These are phyloP conservation scores for Oryza nivara DNA, from an alignment of 176 grass and related monocot genomes.

Conservation along the genomic window DNA sequence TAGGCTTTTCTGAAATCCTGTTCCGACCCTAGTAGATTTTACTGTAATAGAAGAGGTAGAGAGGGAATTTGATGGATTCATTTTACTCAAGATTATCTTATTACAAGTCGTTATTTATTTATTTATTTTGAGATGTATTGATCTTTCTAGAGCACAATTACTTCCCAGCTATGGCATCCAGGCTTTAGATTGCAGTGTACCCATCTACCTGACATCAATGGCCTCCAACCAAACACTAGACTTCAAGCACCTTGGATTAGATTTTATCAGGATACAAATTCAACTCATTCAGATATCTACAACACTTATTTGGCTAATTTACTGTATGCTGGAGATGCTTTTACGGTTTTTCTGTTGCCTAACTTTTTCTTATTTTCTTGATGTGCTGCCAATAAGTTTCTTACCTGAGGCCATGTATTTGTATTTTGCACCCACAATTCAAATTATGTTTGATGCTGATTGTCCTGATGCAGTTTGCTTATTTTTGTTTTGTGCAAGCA, in stretches of 20 bases:
- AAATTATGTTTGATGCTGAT: not conserved
- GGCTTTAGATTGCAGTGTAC: not conserved
- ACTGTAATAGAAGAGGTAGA: not conserved
- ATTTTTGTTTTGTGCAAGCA: conserved; percentile 41
- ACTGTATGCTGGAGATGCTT: not conserved
- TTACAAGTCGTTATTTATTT: not conserved
- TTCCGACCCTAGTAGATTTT: no score
- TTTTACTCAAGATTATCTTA: not conserved
- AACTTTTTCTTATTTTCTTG: not conserved
- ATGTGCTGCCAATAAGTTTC: not conserved
- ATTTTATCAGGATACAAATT: not conserved
- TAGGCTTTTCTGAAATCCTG: not conserved
- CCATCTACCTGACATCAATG: not conserved
- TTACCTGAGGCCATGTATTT: not conserved
- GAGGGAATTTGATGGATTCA: not conserved
- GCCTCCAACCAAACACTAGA: not conserved
- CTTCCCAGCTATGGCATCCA: not conserved
- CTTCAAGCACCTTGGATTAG: not conserved
- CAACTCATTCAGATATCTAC: not conserved
- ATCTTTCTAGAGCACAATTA: not conserved
- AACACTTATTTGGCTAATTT: not conserved
- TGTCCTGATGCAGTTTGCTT: not conserved
- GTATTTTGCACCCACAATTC: not conserved
- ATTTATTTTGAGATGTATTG: not conserved
- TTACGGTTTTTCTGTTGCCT: not conserved